Evolutionary conservation across 768 basidiomycete genomes (phyloP), one percentile per base, ranked within the genome.

Genomic region (Amanita subjunquillea): DNA sequence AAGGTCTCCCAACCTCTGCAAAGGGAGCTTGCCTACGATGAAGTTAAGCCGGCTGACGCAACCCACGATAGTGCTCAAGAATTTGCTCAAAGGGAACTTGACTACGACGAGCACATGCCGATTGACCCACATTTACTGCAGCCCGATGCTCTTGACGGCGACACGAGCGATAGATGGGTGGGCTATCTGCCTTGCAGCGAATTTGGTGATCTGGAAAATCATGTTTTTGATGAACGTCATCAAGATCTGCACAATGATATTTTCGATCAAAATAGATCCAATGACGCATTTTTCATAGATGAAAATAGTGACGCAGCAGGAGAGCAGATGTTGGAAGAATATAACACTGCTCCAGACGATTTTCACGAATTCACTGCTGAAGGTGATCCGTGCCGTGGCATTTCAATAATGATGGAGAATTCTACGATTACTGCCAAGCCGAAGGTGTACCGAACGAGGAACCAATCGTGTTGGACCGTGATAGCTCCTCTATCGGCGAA

Each of bases 331-430:
- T 13, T 12, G 23, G 44, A 45, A 15, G 44, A 9, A 46, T 34
- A 32, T 30, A 6, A n/a, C n/a, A 9, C 8, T 8, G 3, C 32
- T 29, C 44, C 44, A 45, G 27, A 29, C 44, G 29, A 27, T 27
- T n/a, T 39, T 23, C 15, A 12, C 15, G 25, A 36, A 41, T 46
- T n/a, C 8, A 10, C n/a, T 13, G 13, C 8, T 6, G 44, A 45
- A 17, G 44, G n/a, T 40, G 37, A 50, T 40, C 4, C 23, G 9
- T 17, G 3, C 13, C 20, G 22, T 22, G 36, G 22, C 30, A 29
- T 55, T 41, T n/a, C 38, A 13, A 22, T 36, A 50, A 3, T 52
- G 57, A 23, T 55, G 37, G 40, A 12, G 38, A 49, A 2, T 29
- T 34, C 13, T 48, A 20, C 20, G 47, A 37, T 27, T 37, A 48